phyloP scores from a whole-genome alignment of 176 grass and related monocot species.

The Juncus effusus region DNA sequence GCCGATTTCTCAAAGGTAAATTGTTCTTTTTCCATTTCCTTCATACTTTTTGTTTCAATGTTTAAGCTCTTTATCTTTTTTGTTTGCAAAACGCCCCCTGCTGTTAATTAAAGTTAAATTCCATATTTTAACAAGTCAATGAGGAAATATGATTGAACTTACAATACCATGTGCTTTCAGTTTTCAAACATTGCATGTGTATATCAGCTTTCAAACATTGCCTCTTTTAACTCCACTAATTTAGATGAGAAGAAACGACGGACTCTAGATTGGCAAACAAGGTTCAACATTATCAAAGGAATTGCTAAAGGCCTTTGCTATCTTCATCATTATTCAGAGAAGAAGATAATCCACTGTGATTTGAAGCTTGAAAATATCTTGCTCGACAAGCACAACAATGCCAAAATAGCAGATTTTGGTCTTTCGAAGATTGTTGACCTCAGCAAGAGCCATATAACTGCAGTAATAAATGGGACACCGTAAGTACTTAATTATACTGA shows the following conservation, averaged over 20 bases:
- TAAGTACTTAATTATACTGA: slow-evolving; percentile 5
- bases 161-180: too few relatives aligned
- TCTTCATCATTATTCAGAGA: slow-evolving; percentile 27
- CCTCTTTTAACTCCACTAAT: background rate
- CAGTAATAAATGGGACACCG: slow-evolving; percentile 27
- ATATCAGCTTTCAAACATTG: too few relatives aligned
- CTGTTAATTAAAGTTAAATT: background rate
- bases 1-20: background rate
- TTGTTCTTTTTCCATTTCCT: background rate
- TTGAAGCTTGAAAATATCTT: slow-evolving; percentile 37
- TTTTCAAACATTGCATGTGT: too few relatives aligned
- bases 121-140: background rate
- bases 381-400: slow-evolving; percentile 19
- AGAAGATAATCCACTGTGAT: slow-evolving; percentile 34
- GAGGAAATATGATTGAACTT: background rate
- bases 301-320: slow-evolving; percentile 30
- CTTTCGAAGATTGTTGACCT: slow-evolving; percentile 24
- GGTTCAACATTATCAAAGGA: slow-evolving; percentile 27
- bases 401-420: slow-evolving; percentile 43
- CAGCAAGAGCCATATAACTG: slow-evolving; percentile 24
- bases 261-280: slow-evolving; percentile 21
- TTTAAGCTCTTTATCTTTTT: background rate
- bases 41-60: background rate
- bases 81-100: background rate
- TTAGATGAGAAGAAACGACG: slow-evolving; percentile 11